phyloP scores from a whole-genome alignment of 805 yeast species.

The Komagataella mondaviorum region DNA sequence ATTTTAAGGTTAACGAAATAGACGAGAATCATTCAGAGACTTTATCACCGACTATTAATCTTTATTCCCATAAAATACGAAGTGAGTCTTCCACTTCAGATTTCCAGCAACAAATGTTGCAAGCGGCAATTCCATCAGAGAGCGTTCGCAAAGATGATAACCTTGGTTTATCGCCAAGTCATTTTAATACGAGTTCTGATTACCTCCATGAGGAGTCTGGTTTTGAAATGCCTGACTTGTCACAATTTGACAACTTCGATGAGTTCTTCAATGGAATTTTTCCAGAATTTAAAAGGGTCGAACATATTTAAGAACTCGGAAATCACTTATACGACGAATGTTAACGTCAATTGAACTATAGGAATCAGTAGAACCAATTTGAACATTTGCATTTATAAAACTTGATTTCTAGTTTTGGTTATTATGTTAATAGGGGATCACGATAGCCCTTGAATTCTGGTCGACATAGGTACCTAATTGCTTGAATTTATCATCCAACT shows the following conservation, averaged over 20 bases:
- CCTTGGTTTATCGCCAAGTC: background rate
- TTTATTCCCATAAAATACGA: background rate
- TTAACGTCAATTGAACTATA: no score
- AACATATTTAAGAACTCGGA: background rate
- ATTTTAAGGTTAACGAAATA: background rate
- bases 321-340: no score
- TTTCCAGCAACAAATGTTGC: background rate
- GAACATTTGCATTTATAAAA: no score
- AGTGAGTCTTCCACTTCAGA: background rate
- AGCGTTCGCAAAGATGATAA: background rate
- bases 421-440: no score
- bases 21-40: background rate
- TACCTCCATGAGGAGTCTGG: background rate
- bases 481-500: no score
- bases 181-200: background rate
- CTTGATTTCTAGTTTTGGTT: no score
- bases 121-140: background rate
- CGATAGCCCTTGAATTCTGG: no score
- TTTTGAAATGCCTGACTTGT: constrained; percentile 26
- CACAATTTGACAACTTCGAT: constrained; percentile 37
- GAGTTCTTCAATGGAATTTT: constrained; percentile 41
- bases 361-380: no score
- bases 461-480: no score
- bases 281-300: constrained; percentile 5
- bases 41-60: background rate